A percentile compares a stretch with the other conserved stretches of the same genome.
Evolutionary conservation across 1,139 yeast species (phyloP).

Genomic region (Yamadazyma kanchanaburiensis): DNA sequence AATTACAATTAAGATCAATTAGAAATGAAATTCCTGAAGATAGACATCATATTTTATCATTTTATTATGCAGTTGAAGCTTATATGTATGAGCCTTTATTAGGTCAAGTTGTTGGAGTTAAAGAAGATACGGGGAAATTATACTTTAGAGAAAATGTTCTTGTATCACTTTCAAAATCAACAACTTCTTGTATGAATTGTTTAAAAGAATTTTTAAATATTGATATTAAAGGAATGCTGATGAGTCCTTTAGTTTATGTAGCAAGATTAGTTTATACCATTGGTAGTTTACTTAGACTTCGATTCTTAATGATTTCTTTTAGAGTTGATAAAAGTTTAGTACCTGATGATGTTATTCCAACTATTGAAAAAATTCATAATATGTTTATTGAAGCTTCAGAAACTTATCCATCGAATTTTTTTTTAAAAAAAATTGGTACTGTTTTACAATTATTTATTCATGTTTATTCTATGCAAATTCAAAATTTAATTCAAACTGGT

Average conservation of each 20-base stretch:
- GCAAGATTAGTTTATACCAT: conserved; percentile 67
- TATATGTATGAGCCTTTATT: conserved; percentile 64
- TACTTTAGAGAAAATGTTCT: conserved; percentile 25
- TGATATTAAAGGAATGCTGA: conserved; percentile 42
- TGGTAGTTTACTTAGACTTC: conserved; percentile 59
- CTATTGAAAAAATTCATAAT: conserved; percentile 42
- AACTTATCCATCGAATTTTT: conserved; percentile 45
- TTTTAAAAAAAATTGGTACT: conserved; percentile 50
- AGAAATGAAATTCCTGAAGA: conserved; percentile 32
- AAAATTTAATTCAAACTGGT: conserved; percentile 15
- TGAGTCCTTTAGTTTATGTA: conserved; percentile 60
- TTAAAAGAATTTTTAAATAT: conserved; percentile 47
- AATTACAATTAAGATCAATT: conserved; percentile 35
- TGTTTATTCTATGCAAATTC: conserved; percentile 56
- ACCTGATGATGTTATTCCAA: conserved; percentile 44
- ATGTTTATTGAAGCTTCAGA: conserved; percentile 34
- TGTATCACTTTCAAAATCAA: conserved; percentile 46
- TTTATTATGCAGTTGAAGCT: conserved; percentile 66
- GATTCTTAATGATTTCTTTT: conserved; percentile 53
- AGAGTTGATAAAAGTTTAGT: conserved; percentile 47
- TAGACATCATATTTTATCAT: conserved; percentile 45
- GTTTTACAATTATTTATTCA: conserved; percentile 57
- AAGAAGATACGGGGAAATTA: conserved; percentile 13
- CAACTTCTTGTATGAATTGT: conserved; percentile 53
- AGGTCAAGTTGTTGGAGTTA: conserved; percentile 24